Percentiles rank a stretch among this genome's conserved stretches.
These are phyloP conservation scores for Aspergillus arachidicola DNA, from an alignment of 2,329 filamentous ascomycete genomes.

Conservation along the genomic window DNA sequence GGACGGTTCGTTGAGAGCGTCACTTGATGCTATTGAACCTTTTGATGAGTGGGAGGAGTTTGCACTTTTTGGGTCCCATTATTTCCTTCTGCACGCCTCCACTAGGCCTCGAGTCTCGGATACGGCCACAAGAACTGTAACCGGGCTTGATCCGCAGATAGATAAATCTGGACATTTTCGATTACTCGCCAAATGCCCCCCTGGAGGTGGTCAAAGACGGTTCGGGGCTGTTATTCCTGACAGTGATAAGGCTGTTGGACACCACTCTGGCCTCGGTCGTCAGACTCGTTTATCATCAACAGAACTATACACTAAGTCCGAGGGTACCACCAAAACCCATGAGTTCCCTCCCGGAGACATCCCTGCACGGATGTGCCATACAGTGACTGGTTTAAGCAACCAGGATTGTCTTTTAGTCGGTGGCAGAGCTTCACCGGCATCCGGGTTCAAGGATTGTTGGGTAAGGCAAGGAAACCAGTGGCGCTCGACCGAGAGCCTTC, in stretches of 20 bases:
- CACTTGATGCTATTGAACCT: slow-evolving; percentile 71
- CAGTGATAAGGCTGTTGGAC: slow-evolving; percentile 32
- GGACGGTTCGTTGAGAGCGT: slow-evolving; percentile 58
- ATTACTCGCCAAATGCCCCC: slow-evolving; percentile 25
- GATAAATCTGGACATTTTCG: slow-evolving; percentile 20
- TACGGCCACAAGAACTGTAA: neutral
- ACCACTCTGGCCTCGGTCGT: slow-evolving; percentile 47
- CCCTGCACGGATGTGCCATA: slow-evolving; percentile 69
- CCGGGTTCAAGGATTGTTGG: slow-evolving; percentile 75
- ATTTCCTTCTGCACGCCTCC: slow-evolving; percentile 73
- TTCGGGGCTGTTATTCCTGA: slow-evolving; percentile 61
- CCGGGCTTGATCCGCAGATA: neutral
- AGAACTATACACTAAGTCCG: slow-evolving; percentile 49
- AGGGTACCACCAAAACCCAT: slow-evolving; percentile 53
- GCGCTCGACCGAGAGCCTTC: slow-evolving; percentile 67
- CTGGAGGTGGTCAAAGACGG: slow-evolving; percentile 55
- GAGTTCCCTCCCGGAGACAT: slow-evolving; percentile 43
- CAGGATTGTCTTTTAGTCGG: slow-evolving; percentile 68
- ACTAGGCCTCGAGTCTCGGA: slow-evolving; percentile 27
- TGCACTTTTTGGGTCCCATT: slow-evolving; percentile 79
- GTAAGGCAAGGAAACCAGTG: slow-evolving; percentile 65
- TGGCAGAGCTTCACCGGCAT: slow-evolving; percentile 75
- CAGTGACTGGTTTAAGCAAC: slow-evolving; percentile 66
- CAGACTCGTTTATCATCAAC: slow-evolving; percentile 53
- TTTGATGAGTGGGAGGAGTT: slow-evolving; percentile 99